Evolutionary conservation across 495 filamentous ascomycete genomes (phyloP).

Genomic region (Aspergillus baeticus): DNA sequence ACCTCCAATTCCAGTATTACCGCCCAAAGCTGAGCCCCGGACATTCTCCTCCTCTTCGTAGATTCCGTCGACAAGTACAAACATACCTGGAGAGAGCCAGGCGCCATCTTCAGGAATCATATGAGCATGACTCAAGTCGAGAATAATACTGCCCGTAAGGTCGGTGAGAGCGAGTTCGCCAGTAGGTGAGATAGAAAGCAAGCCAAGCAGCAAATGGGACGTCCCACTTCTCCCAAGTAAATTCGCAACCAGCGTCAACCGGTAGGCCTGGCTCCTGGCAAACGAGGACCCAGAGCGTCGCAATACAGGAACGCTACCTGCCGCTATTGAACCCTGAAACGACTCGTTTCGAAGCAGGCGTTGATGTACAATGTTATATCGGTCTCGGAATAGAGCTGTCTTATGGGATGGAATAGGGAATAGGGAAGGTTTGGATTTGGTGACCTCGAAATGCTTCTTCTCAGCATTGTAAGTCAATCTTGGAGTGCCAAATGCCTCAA

Average conservation of each 20-base stretch:
- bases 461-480: constrained; percentile 77
- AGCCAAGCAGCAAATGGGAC: constrained; percentile 82
- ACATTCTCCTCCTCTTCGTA: constrained; percentile 88
- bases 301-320: constrained; percentile 42
- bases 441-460: constrained; percentile 88
- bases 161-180: constrained; percentile 82
- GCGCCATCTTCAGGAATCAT: constrained; percentile 81
- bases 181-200: constrained; percentile 78
- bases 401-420: constrained; percentile 80
- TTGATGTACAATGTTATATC: constrained; percentile 88
- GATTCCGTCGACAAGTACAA: constrained; percentile 87
- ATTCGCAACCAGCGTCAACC: constrained; percentile 90
- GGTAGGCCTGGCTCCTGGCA: constrained; percentile 64
- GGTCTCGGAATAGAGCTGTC: constrained; percentile 79
- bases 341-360: constrained; percentile 88
- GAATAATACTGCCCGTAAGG: constrained; percentile 77
- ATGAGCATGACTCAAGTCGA: constrained; percentile 79
- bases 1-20: constrained; percentile 78
- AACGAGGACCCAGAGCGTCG: constrained; percentile 56
- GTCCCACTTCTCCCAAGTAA: constrained; percentile 84
- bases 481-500: constrained; percentile 83
- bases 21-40: constrained; percentile 63
- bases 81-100: constrained; percentile 93
- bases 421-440: constrained; percentile 66
- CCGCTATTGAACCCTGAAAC: constrained; percentile 74